Evolutionary conservation across 1,139 yeast genomes (phyloP).

Genomic region (Geotrichum klebahnii): DNA sequence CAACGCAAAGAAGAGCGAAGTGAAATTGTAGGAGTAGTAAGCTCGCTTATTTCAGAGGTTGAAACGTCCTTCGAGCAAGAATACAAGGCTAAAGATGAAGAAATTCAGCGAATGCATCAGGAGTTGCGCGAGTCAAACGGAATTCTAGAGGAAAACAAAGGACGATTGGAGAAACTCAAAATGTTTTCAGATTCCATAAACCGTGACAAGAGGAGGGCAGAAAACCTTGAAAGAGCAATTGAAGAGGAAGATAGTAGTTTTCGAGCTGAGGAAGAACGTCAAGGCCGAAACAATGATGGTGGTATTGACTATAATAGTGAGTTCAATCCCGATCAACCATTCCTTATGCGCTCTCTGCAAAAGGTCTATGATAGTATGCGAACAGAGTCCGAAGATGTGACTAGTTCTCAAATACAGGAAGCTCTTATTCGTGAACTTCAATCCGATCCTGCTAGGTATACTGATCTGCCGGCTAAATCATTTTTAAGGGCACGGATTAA

Average conservation of each 20-base stretch:
- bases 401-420: slow-evolving; percentile 4
- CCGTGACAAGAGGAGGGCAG: slow-evolving; percentile 50
- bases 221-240: slow-evolving; percentile 55
- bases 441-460: slow-evolving; percentile 2
- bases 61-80: slow-evolving; percentile 51
- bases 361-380: slow-evolving; percentile 1
- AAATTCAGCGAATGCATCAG: slow-evolving; percentile 47
- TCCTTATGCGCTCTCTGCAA: slow-evolving; percentile 35
- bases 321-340: slow-evolving; percentile 85
- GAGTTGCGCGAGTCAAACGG: slow-evolving; percentile 49
- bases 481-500: slow-evolving; percentile 70
- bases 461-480: slow-evolving; percentile 53
- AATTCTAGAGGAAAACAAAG: slow-evolving; percentile 45
- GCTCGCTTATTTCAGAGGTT: slow-evolving; percentile 33
- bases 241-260: slow-evolving; percentile 54
- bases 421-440: slow-evolving; percentile 8
- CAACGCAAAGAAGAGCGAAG: slow-evolving; percentile 39
- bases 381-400: slow-evolving; percentile 3
- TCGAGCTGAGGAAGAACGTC: slow-evolving; percentile 38
- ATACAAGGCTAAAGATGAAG: slow-evolving; percentile 44
- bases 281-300: slow-evolving; percentile 22
- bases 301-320: slow-evolving; percentile 46
- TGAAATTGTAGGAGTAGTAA: slow-evolving; percentile 45
- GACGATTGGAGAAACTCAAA: slow-evolving; percentile 45
- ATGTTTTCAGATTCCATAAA: slow-evolving; percentile 43